phyloP scores from a whole-genome alignment of 345 rosid genomes.

The Pugionium dolabratum region DNA sequence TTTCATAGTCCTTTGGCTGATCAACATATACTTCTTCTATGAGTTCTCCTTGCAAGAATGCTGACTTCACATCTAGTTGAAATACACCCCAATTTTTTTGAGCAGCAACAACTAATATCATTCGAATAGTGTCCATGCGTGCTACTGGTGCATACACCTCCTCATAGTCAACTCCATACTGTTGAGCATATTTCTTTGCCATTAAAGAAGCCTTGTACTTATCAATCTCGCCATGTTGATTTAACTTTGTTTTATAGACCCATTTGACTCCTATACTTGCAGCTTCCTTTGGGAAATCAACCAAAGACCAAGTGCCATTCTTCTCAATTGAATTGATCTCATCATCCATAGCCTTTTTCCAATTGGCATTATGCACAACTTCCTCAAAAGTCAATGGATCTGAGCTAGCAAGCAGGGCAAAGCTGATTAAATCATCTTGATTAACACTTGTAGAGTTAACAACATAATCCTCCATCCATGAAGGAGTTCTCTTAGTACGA shows the following conservation, averaged over 20 bases:
- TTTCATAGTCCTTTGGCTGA: too few relatives aligned
- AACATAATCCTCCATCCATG: too few relatives aligned
- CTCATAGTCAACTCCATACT: neutral
- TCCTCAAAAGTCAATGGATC: neutral
- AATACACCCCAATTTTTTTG: too few relatives aligned
- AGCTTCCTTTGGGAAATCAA: neutral
- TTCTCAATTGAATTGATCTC: neutral
- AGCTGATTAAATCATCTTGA: neutral
- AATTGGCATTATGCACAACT: neutral
- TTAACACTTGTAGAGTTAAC: too few relatives aligned
- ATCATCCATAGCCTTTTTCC: neutral
- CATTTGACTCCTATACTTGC: slow-evolving; percentile 11
- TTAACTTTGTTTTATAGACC: neutral
- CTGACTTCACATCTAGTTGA: too few relatives aligned
- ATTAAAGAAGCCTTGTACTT: neutral
- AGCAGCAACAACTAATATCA: neutral
- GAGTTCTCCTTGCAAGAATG: too few relatives aligned
- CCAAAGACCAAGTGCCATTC: neutral
- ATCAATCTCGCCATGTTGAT: neutral
- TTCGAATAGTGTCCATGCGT: neutral
- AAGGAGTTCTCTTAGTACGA: too few relatives aligned
- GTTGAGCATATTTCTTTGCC: neutral
- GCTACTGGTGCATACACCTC: neutral
- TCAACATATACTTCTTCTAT: too few relatives aligned
- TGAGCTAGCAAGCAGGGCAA: neutral